phyloP scores from a whole-genome alignment of 2,329 filamentous ascomycete species.

The Sarocladiaceae sp. region DNA sequence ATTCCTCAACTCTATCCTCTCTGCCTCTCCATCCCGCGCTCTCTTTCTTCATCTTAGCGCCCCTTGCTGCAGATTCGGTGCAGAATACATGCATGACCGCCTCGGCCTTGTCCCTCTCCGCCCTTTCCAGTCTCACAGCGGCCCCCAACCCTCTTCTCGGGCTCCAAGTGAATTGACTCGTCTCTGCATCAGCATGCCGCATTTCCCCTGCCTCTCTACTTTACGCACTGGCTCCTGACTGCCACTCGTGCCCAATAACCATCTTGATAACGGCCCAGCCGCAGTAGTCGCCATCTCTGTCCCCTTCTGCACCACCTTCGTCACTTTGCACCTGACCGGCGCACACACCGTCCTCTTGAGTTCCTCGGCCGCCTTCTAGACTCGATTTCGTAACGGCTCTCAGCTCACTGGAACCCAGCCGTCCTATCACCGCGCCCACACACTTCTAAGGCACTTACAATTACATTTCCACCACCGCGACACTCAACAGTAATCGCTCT shows the following conservation, averaged over 20 bases:
- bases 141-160: too few relatives aligned
- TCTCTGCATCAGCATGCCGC: too few relatives aligned
- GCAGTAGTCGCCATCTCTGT: too few relatives aligned
- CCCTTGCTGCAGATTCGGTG: too few relatives aligned
- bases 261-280: background rate
- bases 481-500: slow-evolving; percentile 4
- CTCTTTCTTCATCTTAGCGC: too few relatives aligned
- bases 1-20: background rate
- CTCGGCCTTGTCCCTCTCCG: too few relatives aligned
- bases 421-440: slow-evolving; percentile 1
- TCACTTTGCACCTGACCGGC: slow-evolving; percentile 3
- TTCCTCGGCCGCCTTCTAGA: background rate
- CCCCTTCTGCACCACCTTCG: background rate
- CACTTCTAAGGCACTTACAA: background rate
- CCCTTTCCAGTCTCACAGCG: too few relatives aligned
- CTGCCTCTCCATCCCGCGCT: background rate
- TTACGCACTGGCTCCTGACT: too few relatives aligned
- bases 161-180: too few relatives aligned
- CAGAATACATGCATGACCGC: too few relatives aligned
- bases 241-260: background rate
- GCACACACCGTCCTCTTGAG: too few relatives aligned
- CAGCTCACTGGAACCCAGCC: background rate
- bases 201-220: too few relatives aligned
- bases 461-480: background rate
- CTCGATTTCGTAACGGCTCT: background rate